phyloP scores from a whole-genome alignment of 2,329 filamentous ascomycete genomes.

The Alternaria sp. region DNA sequence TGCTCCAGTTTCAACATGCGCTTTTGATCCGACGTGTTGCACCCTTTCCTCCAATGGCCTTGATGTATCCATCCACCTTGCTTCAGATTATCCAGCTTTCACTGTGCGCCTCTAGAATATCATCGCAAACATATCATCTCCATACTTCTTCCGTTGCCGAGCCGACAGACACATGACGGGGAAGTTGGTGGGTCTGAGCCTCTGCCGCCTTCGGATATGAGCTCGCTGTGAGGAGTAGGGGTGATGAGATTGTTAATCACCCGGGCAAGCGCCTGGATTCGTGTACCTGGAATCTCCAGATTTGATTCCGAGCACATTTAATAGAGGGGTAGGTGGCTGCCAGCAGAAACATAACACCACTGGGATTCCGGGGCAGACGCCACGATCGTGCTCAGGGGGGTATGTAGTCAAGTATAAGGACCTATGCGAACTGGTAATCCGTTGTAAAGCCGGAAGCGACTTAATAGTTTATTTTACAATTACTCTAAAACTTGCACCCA shows the following conservation, averaged over 20 bases:
- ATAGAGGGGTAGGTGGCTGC: background rate
- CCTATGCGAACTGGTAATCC: background rate
- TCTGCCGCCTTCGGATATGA: background rate
- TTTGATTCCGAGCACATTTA: background rate
- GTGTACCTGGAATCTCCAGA: background rate
- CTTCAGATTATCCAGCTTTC: background rate
- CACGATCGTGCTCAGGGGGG: background rate
- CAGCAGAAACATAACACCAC: background rate
- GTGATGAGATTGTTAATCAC: background rate
- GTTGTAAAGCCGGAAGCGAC: background rate
- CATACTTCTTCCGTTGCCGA: background rate
- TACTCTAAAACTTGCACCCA: too few relatives aligned
- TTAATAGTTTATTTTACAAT: background rate
- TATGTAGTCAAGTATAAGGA: background rate
- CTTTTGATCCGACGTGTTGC: background rate
- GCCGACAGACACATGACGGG: background rate
- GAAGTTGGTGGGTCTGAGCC: background rate
- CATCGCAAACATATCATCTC: background rate
- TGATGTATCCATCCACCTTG: background rate
- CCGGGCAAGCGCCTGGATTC: background rate
- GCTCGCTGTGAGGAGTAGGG: background rate
- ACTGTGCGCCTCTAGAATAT: background rate
- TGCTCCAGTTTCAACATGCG: background rate
- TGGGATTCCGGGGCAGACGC: background rate
- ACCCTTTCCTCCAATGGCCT: background rate